phyloP scores from a whole-genome alignment of 345 rosid genomes.

The Physaria fendleri region DNA sequence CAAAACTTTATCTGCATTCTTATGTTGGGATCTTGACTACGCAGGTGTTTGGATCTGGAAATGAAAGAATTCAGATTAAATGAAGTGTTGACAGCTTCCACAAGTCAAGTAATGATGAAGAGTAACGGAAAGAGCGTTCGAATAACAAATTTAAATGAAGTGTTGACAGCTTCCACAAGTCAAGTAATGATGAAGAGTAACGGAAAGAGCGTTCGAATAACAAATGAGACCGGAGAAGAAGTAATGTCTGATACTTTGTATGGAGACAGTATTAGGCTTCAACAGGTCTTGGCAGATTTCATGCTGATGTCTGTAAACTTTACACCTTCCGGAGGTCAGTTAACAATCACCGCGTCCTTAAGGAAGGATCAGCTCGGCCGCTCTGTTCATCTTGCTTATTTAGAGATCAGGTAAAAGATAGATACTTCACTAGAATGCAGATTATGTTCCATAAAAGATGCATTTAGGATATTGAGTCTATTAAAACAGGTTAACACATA shows the following conservation, averaged over 20 bases:
- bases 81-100: conserved; percentile 49
- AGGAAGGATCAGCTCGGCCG: conserved; percentile 61
- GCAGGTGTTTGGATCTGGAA: conserved; percentile 74
- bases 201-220: conserved; percentile 46
- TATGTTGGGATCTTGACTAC: not conserved
- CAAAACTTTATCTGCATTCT: not conserved
- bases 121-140: conserved; percentile 53
- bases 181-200: conserved; percentile 67
- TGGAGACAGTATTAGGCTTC: conserved; percentile 84
- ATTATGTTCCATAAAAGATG: not conserved
- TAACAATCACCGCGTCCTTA: conserved; percentile 45
- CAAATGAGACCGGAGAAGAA: conserved; percentile 49
- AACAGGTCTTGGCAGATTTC: conserved; percentile 74
- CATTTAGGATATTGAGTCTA: conserved; percentile 2
- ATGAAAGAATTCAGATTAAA: conserved; percentile 64
- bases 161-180: conserved; percentile 56
- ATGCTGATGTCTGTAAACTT: conserved; percentile 49
- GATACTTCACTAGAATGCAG: not conserved
- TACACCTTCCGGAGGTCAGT: conserved; percentile 56
- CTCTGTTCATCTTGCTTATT: conserved; percentile 60
- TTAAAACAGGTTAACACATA: conserved; percentile 52
- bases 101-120: conserved; percentile 68
- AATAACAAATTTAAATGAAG: conserved; percentile 42
- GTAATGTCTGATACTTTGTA: conserved; percentile 49
- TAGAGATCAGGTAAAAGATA: conserved; percentile 60